Conservation (phyloP, 2,329 filamentous ascomycete genomes). For the Clathrospora elynae region DNA sequence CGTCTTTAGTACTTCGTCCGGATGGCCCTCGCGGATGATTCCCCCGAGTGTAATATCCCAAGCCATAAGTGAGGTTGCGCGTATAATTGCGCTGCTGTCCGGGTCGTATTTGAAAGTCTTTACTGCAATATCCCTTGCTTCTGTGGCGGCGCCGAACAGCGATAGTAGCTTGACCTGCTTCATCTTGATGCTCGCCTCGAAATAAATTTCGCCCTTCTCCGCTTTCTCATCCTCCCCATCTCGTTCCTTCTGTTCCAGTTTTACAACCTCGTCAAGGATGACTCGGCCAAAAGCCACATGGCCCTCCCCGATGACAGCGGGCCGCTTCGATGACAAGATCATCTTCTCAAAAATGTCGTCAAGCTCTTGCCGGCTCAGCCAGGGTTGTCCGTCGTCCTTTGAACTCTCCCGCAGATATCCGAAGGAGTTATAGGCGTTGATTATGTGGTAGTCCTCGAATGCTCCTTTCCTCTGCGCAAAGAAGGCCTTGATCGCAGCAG, state of each 20-base stretch:
- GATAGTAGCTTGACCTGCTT: conserved; percentile 28
- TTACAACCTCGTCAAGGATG: conserved; percentile 37
- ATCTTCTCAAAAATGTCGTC: conserved; percentile 19
- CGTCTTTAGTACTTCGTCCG: conserved; percentile 63
- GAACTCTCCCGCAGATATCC: conserved; percentile 59
- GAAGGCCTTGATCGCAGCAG: conserved; percentile 56
- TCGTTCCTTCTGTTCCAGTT: conserved; percentile 2
- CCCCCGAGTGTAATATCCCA: conserved; percentile 60
- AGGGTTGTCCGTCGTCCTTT: conserved; percentile 31
- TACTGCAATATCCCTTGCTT: conserved; percentile 34
- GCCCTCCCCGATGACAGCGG: conserved; percentile 46
- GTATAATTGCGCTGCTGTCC: conserved; percentile 3
- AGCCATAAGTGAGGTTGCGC: conserved; percentile 2
- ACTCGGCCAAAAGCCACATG: conserved; percentile 50
- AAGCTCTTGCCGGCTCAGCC: conserved; percentile 37
- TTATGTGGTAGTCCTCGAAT: conserved; percentile 52
- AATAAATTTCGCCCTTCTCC: conserved; percentile 5
- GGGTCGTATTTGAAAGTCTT: conserved; percentile 17
- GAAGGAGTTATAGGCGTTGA: conserved; percentile 64
- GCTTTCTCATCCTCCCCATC: conserved; percentile 3
- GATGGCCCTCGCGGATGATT: conserved; percentile 64
- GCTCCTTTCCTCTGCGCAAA: conserved; percentile 30
- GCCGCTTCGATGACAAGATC: conserved; percentile 29
- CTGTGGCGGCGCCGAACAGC: conserved; percentile 29
- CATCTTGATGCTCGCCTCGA: conserved; percentile 9